Percentiles rank a stretch among this genome's conserved stretches.
Conservation (phyloP, 2,329 filamentous ascomycete species). For the Tolypocladium paradoxum region DNA sequence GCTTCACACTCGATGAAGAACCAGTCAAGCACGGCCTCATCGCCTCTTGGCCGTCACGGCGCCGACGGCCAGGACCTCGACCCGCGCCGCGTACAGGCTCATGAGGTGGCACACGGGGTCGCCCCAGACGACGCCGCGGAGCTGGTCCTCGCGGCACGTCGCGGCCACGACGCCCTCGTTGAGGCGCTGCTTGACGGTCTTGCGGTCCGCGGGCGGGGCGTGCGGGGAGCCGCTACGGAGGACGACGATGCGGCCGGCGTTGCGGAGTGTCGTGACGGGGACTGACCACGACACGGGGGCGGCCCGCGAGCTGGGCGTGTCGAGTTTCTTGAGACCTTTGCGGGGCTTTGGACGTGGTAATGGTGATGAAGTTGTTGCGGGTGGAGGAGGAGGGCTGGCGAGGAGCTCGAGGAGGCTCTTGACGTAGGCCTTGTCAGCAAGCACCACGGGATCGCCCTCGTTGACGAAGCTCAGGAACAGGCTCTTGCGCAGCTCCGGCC, state of each 20-base stretch:
- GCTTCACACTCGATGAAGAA: not conserved
- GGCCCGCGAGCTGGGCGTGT: conserved; percentile 18
- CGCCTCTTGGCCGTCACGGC: conserved; percentile 22
- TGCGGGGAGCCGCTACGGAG: conserved; percentile 41
- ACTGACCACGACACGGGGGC: conserved; percentile 43
- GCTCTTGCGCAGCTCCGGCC: conserved; percentile 45
- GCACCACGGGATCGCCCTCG: conserved; percentile 70
- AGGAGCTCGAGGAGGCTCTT: conserved; percentile 62
- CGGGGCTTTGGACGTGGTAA: not conserved
- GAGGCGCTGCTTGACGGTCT: conserved; percentile 38
- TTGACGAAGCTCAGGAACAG: conserved; percentile 75
- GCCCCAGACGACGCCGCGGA: conserved; percentile 66
- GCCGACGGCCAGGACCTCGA: conserved; percentile 60
- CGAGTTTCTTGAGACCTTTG: conserved; percentile 1
- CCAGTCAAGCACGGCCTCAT: not conserved
- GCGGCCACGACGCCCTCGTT: conserved; percentile 57
- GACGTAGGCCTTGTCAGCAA: conserved; percentile 69
- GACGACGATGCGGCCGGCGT: conserved; percentile 58
- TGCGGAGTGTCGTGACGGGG: conserved; percentile 55
- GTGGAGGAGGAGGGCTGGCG: conserved; percentile 42
- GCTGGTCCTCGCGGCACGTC: conserved; percentile 53
- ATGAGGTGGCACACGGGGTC: conserved; percentile 74
- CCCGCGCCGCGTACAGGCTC: conserved; percentile 61
- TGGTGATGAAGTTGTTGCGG: not conserved
- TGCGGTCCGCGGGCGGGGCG: conserved; percentile 28